Conservation (phyloP, 2,329 filamentous ascomycete genomes). For the Cladosporium sphaerospermum region DNA sequence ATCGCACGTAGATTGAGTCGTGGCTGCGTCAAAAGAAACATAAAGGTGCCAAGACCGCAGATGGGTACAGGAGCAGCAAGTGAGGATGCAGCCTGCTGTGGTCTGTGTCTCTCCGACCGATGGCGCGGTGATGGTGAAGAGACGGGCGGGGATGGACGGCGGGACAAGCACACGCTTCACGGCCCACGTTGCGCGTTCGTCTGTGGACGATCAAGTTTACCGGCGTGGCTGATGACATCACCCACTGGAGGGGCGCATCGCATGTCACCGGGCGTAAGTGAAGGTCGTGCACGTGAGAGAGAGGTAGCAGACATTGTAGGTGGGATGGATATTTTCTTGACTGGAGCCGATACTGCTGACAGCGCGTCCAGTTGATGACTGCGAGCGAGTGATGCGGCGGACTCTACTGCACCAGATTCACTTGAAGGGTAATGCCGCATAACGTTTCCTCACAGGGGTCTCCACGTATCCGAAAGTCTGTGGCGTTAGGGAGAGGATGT, state of each 20-base stretch:
- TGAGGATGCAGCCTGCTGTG: background rate
- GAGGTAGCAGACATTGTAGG: too few species aligned
- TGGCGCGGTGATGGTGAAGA: background rate
- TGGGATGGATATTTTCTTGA: too few species aligned
- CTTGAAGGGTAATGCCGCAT: too few species aligned
- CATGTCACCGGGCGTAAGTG: too few species aligned
- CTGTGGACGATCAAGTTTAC: background rate
- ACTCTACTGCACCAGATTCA: too few species aligned
- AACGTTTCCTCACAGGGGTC: too few species aligned
- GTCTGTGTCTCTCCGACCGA: background rate
- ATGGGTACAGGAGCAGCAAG: background rate
- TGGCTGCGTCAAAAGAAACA: background rate
- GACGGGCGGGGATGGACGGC: background rate
- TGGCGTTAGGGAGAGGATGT: too few species aligned
- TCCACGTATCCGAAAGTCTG: too few species aligned
- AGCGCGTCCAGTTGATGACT: too few species aligned
- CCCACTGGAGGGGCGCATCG: background rate
- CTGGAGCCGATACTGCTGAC: too few species aligned
- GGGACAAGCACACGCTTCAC: background rate
- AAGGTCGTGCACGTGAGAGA: too few species aligned
- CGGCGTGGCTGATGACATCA: conserved; percentile 5
- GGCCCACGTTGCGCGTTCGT: background rate
- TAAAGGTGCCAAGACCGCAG: background rate
- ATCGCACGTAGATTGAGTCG: background rate
- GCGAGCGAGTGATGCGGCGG: too few species aligned